These are phyloP conservation scores for Coemansia sp. DNA, from an alignment of 192 early-diverging fungal genomes.

Conservation along the genomic window DNA sequence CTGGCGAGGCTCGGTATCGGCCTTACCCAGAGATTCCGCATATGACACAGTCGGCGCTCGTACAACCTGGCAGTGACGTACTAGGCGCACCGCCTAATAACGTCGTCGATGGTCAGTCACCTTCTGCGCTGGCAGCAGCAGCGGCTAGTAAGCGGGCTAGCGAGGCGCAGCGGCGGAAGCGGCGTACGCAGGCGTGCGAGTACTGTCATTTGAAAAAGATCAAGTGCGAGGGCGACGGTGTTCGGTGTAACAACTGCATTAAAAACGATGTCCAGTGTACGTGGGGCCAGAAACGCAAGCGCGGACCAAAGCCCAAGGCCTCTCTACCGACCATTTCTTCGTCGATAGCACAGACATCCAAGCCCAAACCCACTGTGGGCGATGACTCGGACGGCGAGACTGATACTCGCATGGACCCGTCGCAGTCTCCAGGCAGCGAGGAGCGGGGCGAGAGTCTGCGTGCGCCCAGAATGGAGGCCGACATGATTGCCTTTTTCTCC, in stretches of 20 bases:
- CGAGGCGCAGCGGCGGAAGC: conserved; percentile 32
- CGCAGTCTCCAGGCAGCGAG: conserved; percentile 13
- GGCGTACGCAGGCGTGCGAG: conserved; percentile 55
- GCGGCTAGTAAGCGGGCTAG: neutral
- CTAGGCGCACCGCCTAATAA: neutral
- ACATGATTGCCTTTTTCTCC: conserved; percentile 38
- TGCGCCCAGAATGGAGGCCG: conserved; percentile 34
- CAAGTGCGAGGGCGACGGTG: conserved; percentile 53
- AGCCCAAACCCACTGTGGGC: neutral
- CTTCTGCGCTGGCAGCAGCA: neutral
- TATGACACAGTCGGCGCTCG: conserved; percentile 7
- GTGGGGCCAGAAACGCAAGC: conserved; percentile 55
- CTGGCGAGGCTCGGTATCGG: conserved; percentile 35
- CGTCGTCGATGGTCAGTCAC: neutral
- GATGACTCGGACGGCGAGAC: neutral
- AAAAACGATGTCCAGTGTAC: conserved; percentile 52
- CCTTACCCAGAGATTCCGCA: conserved; percentile 48
- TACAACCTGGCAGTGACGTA: conserved; percentile 5
- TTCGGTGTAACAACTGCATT: conserved; percentile 48
- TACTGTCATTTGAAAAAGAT: conserved; percentile 56
- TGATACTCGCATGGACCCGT: neutral
- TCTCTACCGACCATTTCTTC: neutral
- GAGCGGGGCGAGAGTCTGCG: conserved; percentile 24
- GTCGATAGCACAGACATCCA: neutral
- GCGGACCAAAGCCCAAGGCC: conserved; percentile 52